Conservation (phyloP, 371 early-diverging fungal species). For the Actinomortierella ambigua region DNA sequence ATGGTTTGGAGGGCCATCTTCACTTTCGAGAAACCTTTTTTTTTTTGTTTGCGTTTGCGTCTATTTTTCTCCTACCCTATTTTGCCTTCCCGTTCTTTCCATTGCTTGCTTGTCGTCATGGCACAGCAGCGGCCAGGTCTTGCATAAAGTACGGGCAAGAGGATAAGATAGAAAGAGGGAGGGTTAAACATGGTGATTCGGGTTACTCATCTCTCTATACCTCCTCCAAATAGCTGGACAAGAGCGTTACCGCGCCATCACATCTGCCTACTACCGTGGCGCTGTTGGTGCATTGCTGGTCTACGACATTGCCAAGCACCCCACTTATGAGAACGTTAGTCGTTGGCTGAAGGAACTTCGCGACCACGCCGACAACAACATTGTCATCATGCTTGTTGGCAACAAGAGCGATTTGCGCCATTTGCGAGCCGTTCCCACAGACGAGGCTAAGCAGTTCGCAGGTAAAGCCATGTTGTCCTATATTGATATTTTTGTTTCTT, state of each 20-base stretch:
- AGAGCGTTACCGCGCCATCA: constrained; percentile 91
- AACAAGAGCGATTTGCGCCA: constrained; percentile 99
- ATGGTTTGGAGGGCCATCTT: background rate
- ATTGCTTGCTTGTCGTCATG: no score
- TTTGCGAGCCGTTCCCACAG: constrained; percentile 94
- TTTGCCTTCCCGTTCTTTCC: no score
- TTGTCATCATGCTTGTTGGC: constrained; percentile 99
- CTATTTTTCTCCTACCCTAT: no score
- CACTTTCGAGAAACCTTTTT: constrained; percentile 5
- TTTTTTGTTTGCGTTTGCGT: background rate
- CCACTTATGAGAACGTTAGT: constrained; percentile 93
- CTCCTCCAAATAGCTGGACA: constrained; percentile 85
- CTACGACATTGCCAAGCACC: constrained; percentile 98
- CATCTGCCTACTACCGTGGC: constrained; percentile 97
- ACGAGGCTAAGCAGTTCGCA: constrained; percentile 97
- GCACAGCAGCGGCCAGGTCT: no score
- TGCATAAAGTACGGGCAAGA: no score
- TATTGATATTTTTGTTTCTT: no score
- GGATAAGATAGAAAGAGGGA: no score
- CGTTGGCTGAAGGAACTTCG: constrained; percentile 99
- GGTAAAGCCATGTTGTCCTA: constrained; percentile 55
- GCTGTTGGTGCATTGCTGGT: constrained; percentile 99
- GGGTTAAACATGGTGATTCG: background rate
- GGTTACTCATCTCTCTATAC: no score
- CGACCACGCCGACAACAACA: constrained; percentile 97